Base-by-base conservation (phyloP, 176 grass and related monocot species). In the Triticum timopheevii region DNA sequence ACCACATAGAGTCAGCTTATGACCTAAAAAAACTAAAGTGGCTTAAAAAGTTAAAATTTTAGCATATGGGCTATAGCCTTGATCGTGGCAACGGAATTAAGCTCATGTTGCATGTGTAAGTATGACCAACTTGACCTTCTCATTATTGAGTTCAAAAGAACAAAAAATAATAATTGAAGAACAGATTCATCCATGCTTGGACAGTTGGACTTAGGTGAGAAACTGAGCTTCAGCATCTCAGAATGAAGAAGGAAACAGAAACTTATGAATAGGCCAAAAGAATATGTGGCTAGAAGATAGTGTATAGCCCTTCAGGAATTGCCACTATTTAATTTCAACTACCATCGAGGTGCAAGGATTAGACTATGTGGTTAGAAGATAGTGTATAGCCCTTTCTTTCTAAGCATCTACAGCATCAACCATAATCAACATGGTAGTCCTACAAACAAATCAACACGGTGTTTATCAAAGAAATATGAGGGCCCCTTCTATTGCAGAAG, bases 41-140 rank as follows among this genome's bases (percentile, higher is more conserved):
- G 20, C 13, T 68, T 54, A 4, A 27, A 27, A 27, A 27, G 27
- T 27, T 27, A 27, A 83, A 69, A 0, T 49, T 86, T 68, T 49
- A 13, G 13, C 13, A 50, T 50, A 50, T 50, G 16, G 47, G 47
- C 13, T 50, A 50, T 16, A 24, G 20, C 20, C 7, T 70, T 82
- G 80, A 47, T 81, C 76, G 44, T 56, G 49, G 74, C 61, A 73
- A 86, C 15, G 22, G 42, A 58, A 58, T 73, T 83, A 59, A 83
- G 67, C 67, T 38, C n/a, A 59, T 73, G 16, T 61, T 73, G 35
- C 50, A 12, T 82, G 20, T 13, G 30, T 68, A 82, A 70, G 66
- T 38, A 52, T 27, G 66, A 70, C 52, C 50, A 28, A 72, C n/a
- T 40, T 73, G 39, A 54, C 22, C 59, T 23, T 72, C 22, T 83